phyloP scores from a whole-genome alignment of 768 basidiomycete species.

The Hydnomerulius pinastri region DNA sequence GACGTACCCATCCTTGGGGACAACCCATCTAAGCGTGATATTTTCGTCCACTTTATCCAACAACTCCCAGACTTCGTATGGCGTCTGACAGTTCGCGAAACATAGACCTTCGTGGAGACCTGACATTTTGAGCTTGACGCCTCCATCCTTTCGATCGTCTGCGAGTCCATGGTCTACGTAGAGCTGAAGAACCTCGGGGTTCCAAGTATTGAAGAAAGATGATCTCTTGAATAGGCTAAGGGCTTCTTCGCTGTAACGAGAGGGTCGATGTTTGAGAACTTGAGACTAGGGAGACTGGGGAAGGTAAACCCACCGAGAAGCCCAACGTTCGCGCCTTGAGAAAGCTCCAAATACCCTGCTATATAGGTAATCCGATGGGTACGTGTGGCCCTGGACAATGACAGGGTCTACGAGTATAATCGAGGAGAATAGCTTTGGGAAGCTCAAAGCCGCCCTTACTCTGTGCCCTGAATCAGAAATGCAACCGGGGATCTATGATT shows the following conservation, averaged over 20 bases:
- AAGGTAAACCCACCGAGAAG: slow-evolving; percentile 56
- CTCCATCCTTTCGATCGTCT: slow-evolving; percentile 33
- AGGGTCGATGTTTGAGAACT: background rate
- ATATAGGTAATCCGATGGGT: background rate
- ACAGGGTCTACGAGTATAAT: slow-evolving; percentile 83
- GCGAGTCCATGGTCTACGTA: slow-evolving; percentile 63
- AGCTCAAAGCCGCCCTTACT: slow-evolving; percentile 61
- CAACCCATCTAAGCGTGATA: slow-evolving; percentile 31
- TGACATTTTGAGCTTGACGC: slow-evolving; percentile 64
- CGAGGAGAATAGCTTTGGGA: slow-evolving; percentile 68
- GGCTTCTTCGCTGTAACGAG: slow-evolving; percentile 57
- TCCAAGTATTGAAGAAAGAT: slow-evolving; percentile 74
- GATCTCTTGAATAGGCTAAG: slow-evolving; percentile 44
- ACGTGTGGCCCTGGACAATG: slow-evolving; percentile 35
- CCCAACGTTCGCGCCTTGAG: slow-evolving; percentile 62
- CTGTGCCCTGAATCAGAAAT: slow-evolving; percentile 34
- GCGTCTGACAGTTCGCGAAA: slow-evolving; percentile 48
- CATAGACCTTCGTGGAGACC: slow-evolving; percentile 63
- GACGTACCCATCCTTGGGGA: slow-evolving; percentile 24
- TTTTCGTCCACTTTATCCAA: slow-evolving; percentile 25
- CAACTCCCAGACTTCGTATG: slow-evolving; percentile 30
- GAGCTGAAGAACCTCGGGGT: slow-evolving; percentile 56
- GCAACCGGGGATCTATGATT: background rate
- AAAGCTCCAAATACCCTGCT: slow-evolving; percentile 46
- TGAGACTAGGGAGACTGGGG: too few species aligned